Percentiles rank a stretch among this genome's conserved stretches.
Conservation (phyloP, 2,329 filamentous ascomycete genomes). For the Huntiella bhutanensis region DNA sequence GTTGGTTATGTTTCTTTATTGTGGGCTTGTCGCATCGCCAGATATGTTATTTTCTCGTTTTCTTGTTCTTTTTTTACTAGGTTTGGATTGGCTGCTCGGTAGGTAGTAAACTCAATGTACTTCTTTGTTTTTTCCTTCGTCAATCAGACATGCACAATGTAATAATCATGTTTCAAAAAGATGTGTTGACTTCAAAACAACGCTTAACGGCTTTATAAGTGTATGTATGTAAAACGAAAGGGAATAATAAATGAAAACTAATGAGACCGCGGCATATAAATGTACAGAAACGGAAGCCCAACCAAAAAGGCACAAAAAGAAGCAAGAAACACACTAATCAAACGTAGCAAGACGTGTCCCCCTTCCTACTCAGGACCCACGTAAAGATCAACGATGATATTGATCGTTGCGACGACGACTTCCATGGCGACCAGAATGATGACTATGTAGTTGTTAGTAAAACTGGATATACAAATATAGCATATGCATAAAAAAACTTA, state of each 20-base stretch:
- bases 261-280: not conserved
- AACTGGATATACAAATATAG: not conserved
- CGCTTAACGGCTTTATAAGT: no score
- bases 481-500: conserved; percentile 23
- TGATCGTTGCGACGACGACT: conserved; percentile 79
- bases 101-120: no score
- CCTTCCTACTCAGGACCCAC: conserved; percentile 22
- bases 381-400: conserved; percentile 88
- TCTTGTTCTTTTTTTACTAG: not conserved
- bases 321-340: not conserved
- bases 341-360: not conserved
- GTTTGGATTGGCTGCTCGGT: not conserved
- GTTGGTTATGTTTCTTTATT: not conserved
- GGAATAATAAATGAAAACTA: not conserved
- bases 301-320: not conserved
- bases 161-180: no score
- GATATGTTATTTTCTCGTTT: not conserved
- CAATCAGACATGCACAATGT: no score
- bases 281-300: not conserved
- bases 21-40: not conserved
- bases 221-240: not conserved
- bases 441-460: conserved; percentile 32
- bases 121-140: not conserved
- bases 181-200: no score
- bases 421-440: conserved; percentile 92